These are phyloP conservation scores for Teunomyces gatunensis DNA, from an alignment of 805 yeast species.

Conservation along the genomic window DNA sequence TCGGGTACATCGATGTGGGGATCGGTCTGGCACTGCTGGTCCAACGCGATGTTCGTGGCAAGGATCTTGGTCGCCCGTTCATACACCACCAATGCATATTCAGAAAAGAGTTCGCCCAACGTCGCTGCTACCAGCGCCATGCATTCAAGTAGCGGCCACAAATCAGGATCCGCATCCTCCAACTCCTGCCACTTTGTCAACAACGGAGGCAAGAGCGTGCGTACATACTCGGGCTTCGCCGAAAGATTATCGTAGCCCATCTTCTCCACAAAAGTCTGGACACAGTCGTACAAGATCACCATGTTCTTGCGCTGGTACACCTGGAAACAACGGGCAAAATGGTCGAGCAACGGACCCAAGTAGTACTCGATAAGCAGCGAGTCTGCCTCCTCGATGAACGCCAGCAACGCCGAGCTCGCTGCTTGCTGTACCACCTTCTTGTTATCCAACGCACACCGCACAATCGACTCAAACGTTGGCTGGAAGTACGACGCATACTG, in stretches of 20 bases:
- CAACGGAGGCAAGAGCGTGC: conserved; percentile 73
- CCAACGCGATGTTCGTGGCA: conserved; percentile 62
- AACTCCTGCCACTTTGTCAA: conserved; percentile 76
- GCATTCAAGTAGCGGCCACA: conserved; percentile 93
- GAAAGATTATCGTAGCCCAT: conserved; percentile 55
- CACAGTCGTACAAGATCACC: conserved; percentile 81
- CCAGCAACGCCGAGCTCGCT: conserved; percentile 84
- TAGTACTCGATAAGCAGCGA: conserved; percentile 58
- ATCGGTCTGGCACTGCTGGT: conserved; percentile 59
- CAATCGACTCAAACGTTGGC: conserved; percentile 75
- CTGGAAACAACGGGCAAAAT: conserved; percentile 70
- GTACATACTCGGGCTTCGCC: conserved; percentile 55
- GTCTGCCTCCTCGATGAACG: conserved; percentile 76
- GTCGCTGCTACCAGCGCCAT: conserved; percentile 89
- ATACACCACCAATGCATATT: conserved; percentile 85
- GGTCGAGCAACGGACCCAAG: conserved; percentile 63
- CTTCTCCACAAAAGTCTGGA: conserved; percentile 83
- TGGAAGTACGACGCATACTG: conserved; percentile 63
- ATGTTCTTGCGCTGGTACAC: conserved; percentile 80
- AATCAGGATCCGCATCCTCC: conserved; percentile 73
- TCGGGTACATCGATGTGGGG: conserved; percentile 77
- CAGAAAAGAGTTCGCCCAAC: conserved; percentile 79
- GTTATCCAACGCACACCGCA: conserved; percentile 71
- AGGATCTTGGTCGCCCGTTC: conserved; percentile 73
- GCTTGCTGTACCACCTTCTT: conserved; percentile 95